These are phyloP conservation scores for Glaciozyma martinii DNA, from an alignment of 768 basidiomycete genomes.

Conservation along the genomic window DNA sequence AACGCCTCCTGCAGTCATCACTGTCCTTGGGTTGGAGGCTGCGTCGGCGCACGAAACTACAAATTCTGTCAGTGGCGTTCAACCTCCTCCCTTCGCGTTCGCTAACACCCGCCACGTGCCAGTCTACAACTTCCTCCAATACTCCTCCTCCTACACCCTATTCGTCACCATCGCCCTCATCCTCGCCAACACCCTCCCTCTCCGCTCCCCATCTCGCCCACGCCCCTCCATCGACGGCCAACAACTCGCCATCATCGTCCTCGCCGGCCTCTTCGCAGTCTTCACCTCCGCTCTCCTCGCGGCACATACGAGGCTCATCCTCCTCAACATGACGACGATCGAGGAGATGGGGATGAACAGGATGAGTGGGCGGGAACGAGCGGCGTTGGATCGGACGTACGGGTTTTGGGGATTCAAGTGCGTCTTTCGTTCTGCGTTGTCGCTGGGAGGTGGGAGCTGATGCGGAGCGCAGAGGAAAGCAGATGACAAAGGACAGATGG, in stretches of 20 bases:
- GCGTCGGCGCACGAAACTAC: conserved; percentile 31
- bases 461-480: background rate
- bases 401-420: conserved; percentile 20
- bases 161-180: conserved; percentile 29
- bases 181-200: conserved; percentile 24
- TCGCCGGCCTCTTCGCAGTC: conserved; percentile 24
- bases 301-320: conserved; percentile 21
- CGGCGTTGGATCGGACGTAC: conserved; percentile 3
- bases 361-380: conserved; percentile 16
- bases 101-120: background rate
- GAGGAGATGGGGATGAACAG: conserved; percentile 27
- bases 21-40: background rate
- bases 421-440: background rate
- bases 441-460: background rate
- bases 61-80: conserved; percentile 19
- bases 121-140: conserved; percentile 32
- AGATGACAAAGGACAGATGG: background rate
- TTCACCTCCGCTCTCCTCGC: conserved; percentile 22
- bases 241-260: conserved; percentile 22
- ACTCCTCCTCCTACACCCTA: conserved; percentile 17
- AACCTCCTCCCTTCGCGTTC: background rate
- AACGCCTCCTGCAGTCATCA: too few relatives aligned
- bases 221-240: conserved; percentile 24
- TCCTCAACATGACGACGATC: conserved; percentile 31
- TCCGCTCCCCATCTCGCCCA: conserved; percentile 8